Conservation (phyloP, 352 stramenopile genomes). For the Globisporangium cylindrosporum region DNA sequence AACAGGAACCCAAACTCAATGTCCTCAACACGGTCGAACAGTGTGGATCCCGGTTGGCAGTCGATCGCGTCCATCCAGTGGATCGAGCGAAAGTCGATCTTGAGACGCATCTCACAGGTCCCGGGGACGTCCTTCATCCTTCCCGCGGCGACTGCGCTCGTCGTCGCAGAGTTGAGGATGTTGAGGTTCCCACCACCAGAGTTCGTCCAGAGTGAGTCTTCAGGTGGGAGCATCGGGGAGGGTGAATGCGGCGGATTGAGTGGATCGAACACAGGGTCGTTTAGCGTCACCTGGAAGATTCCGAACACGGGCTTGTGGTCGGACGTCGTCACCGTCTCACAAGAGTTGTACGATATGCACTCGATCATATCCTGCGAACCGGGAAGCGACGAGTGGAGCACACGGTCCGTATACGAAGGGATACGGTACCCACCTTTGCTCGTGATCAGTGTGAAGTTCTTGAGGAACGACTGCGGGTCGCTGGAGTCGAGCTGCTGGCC, state of each 20-base stretch:
- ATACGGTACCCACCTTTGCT: slow-evolving; percentile 64
- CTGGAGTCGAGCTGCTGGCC: slow-evolving; percentile 37
- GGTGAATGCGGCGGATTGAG: slow-evolving; percentile 18
- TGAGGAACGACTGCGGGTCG: slow-evolving; percentile 31
- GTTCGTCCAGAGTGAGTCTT: slow-evolving; percentile 35
- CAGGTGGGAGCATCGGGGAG: background rate
- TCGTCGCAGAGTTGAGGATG: slow-evolving; percentile 29
- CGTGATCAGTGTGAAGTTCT: slow-evolving; percentile 67
- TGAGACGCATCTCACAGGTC: slow-evolving; percentile 55
- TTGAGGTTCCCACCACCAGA: slow-evolving; percentile 42
- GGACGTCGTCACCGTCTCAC: slow-evolving; percentile 64
- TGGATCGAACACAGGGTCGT: slow-evolving; percentile 15
- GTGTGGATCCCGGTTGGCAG: slow-evolving; percentile 23
- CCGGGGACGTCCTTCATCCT: slow-evolving; percentile 67
- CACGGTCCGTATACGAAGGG: slow-evolving; percentile 88
- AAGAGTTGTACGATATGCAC: slow-evolving; percentile 76
- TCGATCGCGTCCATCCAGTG: slow-evolving; percentile 68
- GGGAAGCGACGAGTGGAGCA: slow-evolving; percentile 78
- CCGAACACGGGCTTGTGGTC: slow-evolving; percentile 85
- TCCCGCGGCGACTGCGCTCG: slow-evolving; percentile 18
- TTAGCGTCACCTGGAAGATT: slow-evolving; percentile 50
- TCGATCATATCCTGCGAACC: slow-evolving; percentile 45
- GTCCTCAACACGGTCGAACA: slow-evolving; percentile 65
- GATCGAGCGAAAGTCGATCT: slow-evolving; percentile 68
- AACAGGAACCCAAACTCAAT: slow-evolving; percentile 76